Conservation (phyloP, 2,329 filamentous ascomycete genomes). For the Trichoderma koningiopsis region DNA sequence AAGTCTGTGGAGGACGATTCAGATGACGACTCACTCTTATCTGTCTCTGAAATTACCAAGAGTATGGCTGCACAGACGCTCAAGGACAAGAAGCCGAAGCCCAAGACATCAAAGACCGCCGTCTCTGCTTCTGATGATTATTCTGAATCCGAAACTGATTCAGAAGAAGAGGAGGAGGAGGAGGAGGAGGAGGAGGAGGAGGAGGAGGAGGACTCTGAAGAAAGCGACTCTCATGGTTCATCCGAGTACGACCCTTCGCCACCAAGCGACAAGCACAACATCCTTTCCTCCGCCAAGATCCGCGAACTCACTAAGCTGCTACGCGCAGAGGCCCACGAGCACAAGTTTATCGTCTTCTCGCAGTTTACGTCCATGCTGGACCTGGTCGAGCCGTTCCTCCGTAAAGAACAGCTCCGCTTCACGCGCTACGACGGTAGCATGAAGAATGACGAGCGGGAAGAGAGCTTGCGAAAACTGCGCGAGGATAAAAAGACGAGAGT, state of each 20-base stretch:
- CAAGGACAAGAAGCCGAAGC: slow-evolving; percentile 30
- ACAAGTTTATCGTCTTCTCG: slow-evolving; percentile 98
- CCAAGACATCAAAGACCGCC: not conserved
- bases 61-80: slow-evolving; percentile 43
- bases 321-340: slow-evolving; percentile 71
- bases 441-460: slow-evolving; percentile 90
- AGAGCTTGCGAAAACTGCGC: slow-evolving; percentile 75
- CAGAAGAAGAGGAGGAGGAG: slow-evolving; percentile 39
- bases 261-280: slow-evolving; percentile 45
- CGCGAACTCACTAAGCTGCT: slow-evolving; percentile 81
- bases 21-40: slow-evolving; percentile 39
- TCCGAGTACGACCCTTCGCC: slow-evolving; percentile 44
- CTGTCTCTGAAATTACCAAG: slow-evolving; percentile 42
- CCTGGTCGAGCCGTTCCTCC: slow-evolving; percentile 89
- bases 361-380: slow-evolving; percentile 99
- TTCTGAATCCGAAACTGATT: slow-evolving; percentile 30
- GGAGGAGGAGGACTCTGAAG: not conserved
- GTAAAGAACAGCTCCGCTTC: slow-evolving; percentile 71
- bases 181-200: slow-evolving; percentile 39
- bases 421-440: slow-evolving; percentile 94
- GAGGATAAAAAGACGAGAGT: slow-evolving; percentile 76
- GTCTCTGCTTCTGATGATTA: slow-evolving; percentile 30
- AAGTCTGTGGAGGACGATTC: slow-evolving; percentile 32
- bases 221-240: slow-evolving; percentile 36
- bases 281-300: slow-evolving; percentile 85